These are phyloP conservation scores for Wickerhamomyces sp. DNA, from an alignment of 1,139 yeast genomes.

Conservation along the genomic window DNA sequence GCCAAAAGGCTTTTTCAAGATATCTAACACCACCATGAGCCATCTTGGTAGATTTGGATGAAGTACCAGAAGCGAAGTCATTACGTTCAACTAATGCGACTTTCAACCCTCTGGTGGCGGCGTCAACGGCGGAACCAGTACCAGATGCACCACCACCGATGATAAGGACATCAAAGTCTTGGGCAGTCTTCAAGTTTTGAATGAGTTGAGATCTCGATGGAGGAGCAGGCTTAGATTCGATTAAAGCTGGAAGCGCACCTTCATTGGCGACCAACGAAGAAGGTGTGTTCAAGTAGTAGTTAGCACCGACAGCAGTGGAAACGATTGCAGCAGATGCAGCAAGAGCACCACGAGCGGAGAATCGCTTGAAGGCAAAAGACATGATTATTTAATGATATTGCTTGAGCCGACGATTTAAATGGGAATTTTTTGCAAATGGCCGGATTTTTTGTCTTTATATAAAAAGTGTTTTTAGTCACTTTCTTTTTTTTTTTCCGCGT, in stretches of 20 bases:
- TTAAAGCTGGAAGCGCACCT: slow-evolving; percentile 18
- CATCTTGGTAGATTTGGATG: slow-evolving; percentile 93
- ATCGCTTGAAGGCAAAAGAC: slow-evolving; percentile 24
- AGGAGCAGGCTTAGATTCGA: slow-evolving; percentile 27
- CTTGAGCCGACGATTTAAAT: too few species aligned
- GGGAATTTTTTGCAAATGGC: too few species aligned
- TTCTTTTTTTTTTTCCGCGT: too few species aligned
- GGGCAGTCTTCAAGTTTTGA: slow-evolving; percentile 34
- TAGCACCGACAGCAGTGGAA: slow-evolving; percentile 18
- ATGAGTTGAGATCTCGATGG: slow-evolving; percentile 39
- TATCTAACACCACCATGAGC: slow-evolving; percentile 98
- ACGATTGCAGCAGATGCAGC: slow-evolving; percentile 20
- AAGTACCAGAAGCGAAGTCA: slow-evolving; percentile 90
- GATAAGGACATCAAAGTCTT: slow-evolving; percentile 71
- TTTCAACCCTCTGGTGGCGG: slow-evolving; percentile 84
- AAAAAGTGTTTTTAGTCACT: neutral
- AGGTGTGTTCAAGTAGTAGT: slow-evolving; percentile 11
- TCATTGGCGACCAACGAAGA: slow-evolving; percentile 15
- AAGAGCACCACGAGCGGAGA: slow-evolving; percentile 18
- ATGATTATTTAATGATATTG: slow-evolving; percentile 6
- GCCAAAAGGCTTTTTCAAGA: slow-evolving; percentile 91
- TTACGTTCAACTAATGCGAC: slow-evolving; percentile 83
- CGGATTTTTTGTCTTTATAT: too few species aligned
- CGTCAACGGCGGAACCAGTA: slow-evolving; percentile 90
- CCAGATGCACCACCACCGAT: slow-evolving; percentile 98